phyloP scores from a whole-genome alignment of 208 protist species.

The Tritrichomonas foetus region DNA sequence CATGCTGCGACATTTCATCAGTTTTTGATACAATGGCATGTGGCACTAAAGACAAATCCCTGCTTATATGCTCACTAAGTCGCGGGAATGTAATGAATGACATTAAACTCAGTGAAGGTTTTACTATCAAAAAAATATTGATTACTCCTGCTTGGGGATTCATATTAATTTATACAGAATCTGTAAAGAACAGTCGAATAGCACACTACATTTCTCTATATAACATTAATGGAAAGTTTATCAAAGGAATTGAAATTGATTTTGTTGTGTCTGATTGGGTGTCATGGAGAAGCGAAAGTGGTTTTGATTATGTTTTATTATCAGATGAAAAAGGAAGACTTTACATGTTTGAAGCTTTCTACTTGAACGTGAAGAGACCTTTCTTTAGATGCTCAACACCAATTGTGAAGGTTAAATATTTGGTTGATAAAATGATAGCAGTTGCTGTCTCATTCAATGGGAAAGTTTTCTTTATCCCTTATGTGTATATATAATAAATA shows the following conservation, averaged over 20 bases:
- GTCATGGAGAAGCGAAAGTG: neutral
- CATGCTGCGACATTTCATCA: neutral
- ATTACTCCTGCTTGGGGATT: neutral
- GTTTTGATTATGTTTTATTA: neutral
- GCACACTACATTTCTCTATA: neutral
- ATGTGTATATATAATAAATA: too few species aligned
- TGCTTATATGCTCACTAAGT: neutral
- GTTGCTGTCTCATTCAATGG: too few species aligned
- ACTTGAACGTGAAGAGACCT: neutral
- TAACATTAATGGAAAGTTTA: neutral
- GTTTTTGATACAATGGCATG: neutral
- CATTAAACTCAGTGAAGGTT: neutral
- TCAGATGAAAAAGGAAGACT: neutral
- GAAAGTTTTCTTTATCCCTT: too few species aligned
- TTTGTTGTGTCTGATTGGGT: neutral
- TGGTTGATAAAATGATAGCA: too few species aligned
- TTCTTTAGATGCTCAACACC: too few species aligned
- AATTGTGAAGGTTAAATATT: too few species aligned
- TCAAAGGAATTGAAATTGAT: neutral
- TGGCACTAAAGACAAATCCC: neutral
- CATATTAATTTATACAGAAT: neutral
- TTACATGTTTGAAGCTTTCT: slow-evolving; percentile 34
- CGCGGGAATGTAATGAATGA: neutral
- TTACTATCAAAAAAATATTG: neutral
- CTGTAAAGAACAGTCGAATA: neutral